Base-by-base conservation (phyloP, 192 early-diverging fungal genomes). In the Backusella psychrophila region DNA sequence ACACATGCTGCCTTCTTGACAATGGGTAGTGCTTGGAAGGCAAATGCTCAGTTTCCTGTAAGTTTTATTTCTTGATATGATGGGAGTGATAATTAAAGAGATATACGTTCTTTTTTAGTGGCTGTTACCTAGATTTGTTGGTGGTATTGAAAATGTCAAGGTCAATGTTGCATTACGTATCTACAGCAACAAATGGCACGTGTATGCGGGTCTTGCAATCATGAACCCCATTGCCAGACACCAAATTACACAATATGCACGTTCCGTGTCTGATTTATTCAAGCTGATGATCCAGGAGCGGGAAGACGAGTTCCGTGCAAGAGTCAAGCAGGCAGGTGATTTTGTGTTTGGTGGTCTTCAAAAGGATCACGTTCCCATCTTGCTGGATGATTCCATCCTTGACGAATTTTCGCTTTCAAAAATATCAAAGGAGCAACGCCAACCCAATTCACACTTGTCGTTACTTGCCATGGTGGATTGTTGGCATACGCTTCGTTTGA, bases 121-220 rank as follows among this genome's bases (percentile, higher is more conserved):
- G 97, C 88, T 94, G 59, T 90, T 93, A 75, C 89, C 92, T 52
- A 90, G 89, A 67, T 97, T 95, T 73, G 88, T 94, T 19, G 96
- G 96, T 39, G 97, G 97, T 19, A 95, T 99, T 77, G 97, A 99
- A 81, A 98, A 99, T 76, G 97, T 97, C 73, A 99, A 99, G 73
- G 92, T 96, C 19, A 90, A 94, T 71, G 94, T 98, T 89, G 90
- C 97, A 9, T 84, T 99, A 74, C 88, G 97, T 42, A 98, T 99
- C 69, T 97, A 96, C 72, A 91, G 88, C 34, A 94, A 91, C 85
- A 99, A 99, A 79, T 99, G 97, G 96, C 97, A 99, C 77, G 96
- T 97, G 8, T 97, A 97, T 79, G 96, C 94, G 0, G 97, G 94
- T 31, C 84, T 99, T 23, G 97, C 96, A 8, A 93, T 98, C 15